Conservation (phyloP, 768 basidiomycete genomes). For the Naganishia kalamii region DNA sequence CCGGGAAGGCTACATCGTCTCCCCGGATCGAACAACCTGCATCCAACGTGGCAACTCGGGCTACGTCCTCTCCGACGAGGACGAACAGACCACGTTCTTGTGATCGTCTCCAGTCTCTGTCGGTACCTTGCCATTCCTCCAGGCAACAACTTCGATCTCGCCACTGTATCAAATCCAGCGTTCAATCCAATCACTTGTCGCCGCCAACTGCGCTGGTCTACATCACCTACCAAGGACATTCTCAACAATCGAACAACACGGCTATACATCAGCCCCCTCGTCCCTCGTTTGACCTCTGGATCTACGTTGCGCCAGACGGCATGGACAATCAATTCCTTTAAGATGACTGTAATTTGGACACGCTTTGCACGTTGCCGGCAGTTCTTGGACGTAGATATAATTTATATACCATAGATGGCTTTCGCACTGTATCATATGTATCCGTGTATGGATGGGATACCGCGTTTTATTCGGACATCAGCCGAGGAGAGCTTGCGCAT, state of each 20-base stretch:
- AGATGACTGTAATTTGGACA: background rate
- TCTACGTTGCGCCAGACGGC: background rate
- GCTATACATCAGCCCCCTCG: no score
- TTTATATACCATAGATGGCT: background rate
- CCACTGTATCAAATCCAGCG: background rate
- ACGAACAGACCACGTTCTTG: background rate
- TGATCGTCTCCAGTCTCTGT: no score
- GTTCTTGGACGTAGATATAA: background rate
- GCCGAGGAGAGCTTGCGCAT: background rate
- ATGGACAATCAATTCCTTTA: background rate
- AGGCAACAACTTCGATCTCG: background rate
- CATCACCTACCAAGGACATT: no score
- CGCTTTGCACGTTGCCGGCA: background rate
- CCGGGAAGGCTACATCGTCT: slow-evolving; percentile 40
- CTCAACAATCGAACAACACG: no score
- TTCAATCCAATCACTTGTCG: background rate
- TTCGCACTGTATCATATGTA: slow-evolving; percentile 6
- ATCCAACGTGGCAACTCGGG: slow-evolving; percentile 28
- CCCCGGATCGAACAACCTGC: slow-evolving; percentile 36
- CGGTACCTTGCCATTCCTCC: background rate
- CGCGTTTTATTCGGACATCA: background rate
- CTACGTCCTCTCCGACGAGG: slow-evolving; percentile 1
- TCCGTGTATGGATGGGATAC: background rate
- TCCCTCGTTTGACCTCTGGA: no score
- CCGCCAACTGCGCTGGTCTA: no score